Base-by-base conservation (phyloP, 2,329 filamentous ascomycete species). In the Pseudogymnoascus sp. region DNA sequence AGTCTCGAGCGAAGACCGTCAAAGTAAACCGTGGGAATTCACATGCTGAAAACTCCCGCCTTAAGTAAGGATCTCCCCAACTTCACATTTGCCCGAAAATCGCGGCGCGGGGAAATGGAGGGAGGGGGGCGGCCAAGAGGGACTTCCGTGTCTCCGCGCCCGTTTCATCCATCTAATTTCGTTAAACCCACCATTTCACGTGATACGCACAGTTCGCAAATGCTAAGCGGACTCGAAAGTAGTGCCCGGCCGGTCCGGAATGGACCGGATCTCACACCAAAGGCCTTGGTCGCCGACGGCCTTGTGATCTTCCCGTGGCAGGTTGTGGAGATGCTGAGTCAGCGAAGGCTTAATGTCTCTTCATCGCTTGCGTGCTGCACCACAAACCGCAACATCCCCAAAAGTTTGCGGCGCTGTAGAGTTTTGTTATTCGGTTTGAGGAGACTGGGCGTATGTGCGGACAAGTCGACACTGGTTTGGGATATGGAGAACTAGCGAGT, bases 301-400 rank as follows among this genome's bases (percentile, higher is more conserved):
- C 43, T 54, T 54, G 43, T n/a, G 43, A 54, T 54, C 43, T 54
- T 54, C 43, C 43, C 43, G 43, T 54, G 43, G n/a, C 43, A 54
- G 25, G 43, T 50, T 50, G 43, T 54, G 43, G 43, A 12, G 25
- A 18, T 32, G 43, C 43, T 54, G 43, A 54, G 43, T 54, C n/a
- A 54, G 43, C 41, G 12, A 32, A 32, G 43, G 43, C 25, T 54
- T 54, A 54, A 54, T 54, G 25, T 54, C 25, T 18, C 43, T 18
- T 32, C 43, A 18, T 30, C n/a, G 43, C 2, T 4, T 12, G 25
- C 22, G 14, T 9, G n/a, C 14, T 16, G n/a, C 4, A 16, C 11
- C n/a, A 3, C n/a, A 18, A 30, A 32, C n/a, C 25, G 9, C 6
- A 54, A 12, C 25, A 54, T 54, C 28, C 32, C 9, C 9, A 18